Conservation (phyloP, 2,329 filamentous ascomycete genomes). For the Fusarium protoensiforme region DNA sequence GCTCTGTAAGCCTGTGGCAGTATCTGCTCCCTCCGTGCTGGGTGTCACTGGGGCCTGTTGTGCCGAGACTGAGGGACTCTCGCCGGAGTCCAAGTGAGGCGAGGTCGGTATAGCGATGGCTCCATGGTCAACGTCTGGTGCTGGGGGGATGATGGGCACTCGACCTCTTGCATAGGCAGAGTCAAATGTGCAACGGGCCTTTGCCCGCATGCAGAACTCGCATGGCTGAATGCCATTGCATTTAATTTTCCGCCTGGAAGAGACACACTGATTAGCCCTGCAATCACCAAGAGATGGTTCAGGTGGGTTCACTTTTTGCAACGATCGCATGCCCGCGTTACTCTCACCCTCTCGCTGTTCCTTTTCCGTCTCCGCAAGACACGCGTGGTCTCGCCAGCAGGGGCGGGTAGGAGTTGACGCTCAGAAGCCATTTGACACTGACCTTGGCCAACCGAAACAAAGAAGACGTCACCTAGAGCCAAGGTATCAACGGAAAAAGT, state of each 20-base stretch:
- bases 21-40: not conserved
- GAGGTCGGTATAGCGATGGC: slow-evolving; percentile 9
- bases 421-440: slow-evolving; percentile 18
- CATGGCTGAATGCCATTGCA: slow-evolving; percentile 42
- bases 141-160: slow-evolving; percentile 30
- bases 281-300: not conserved
- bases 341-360: slow-evolving; percentile 35
- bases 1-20: slow-evolving; percentile 2
- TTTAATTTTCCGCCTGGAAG: slow-evolving; percentile 39
- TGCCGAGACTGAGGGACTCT: slow-evolving; percentile 7
- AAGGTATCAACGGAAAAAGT: not conserved
- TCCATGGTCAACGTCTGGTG: slow-evolving; percentile 13
- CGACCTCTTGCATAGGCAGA: slow-evolving; percentile 41
- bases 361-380: slow-evolving; percentile 37
- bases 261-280: slow-evolving; percentile 14
- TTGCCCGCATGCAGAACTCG: slow-evolving; percentile 36
- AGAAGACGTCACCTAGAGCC: not conserved
- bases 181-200: slow-evolving; percentile 37
- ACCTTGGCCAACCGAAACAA: not conserved
- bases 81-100: slow-evolving; percentile 4
- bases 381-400: slow-evolving; percentile 4
- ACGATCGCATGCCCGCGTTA: slow-evolving; percentile 41
- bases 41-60: slow-evolving; percentile 12
- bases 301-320: slow-evolving; percentile 39
- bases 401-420: slow-evolving; percentile 14